Conservation (phyloP, 2,329 filamentous ascomycete genomes). For the Fusarium sp. region DNA sequence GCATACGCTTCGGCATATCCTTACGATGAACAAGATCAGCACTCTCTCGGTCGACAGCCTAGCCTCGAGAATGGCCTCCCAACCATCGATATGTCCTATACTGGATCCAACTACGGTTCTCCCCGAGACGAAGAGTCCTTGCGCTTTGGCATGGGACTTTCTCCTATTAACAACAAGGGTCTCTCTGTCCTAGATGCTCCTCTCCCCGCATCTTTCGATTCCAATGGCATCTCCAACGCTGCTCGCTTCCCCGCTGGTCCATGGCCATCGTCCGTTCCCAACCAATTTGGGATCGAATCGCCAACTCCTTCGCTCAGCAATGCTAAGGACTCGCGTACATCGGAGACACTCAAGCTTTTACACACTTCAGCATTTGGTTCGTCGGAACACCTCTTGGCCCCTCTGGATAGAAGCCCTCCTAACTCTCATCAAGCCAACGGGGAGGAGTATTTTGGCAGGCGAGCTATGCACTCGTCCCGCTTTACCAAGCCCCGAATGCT, state of each 20-base stretch:
- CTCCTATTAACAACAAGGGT: conserved; percentile 74
- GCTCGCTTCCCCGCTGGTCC: conserved; percentile 81
- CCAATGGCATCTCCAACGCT: conserved; percentile 91
- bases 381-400: conserved; percentile 68
- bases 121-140: conserved; percentile 73
- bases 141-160: conserved; percentile 76
- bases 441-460: conserved; percentile 74
- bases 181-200: conserved; percentile 94
- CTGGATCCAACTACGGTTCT: conserved; percentile 77
- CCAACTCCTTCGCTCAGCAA: conserved; percentile 78
- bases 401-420: conserved; percentile 57
- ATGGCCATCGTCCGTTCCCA: conserved; percentile 91
- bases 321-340: conserved; percentile 68
- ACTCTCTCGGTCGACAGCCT: conserved; percentile 58
- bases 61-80: conserved; percentile 66
- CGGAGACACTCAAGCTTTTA: conserved; percentile 70
- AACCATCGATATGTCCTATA: conserved; percentile 67
- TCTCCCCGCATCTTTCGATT: conserved; percentile 94
- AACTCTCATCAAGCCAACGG: conserved; percentile 61
- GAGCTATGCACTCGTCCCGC: conserved; percentile 75
- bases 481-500: conserved; percentile 73
- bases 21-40: conserved; percentile 54
- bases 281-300: conserved; percentile 88
- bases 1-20: conserved; percentile 52
- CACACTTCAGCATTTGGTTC: conserved; percentile 75